Evolutionary conservation across 2,329 filamentous ascomycete genomes (phyloP).

Genomic region (Xylaria arbuscula): DNA sequence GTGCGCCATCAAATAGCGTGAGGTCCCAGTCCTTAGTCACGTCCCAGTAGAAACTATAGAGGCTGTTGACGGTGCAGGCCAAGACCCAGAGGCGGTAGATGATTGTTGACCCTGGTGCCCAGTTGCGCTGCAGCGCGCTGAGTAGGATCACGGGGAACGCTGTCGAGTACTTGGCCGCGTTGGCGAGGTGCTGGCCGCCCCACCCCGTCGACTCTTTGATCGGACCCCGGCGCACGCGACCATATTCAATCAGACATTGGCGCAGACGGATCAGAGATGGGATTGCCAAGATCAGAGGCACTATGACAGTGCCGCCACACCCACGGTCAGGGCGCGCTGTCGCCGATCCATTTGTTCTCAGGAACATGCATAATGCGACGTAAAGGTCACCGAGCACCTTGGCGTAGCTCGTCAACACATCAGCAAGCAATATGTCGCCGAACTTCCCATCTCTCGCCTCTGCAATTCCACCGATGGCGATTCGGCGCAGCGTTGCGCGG

Average conservation of each 20-base stretch:
- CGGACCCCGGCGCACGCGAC: conserved; percentile 72
- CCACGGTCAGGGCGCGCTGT: conserved; percentile 83
- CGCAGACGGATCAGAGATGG: conserved; percentile 88
- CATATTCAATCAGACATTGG: conserved; percentile 91
- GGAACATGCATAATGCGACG: conserved; percentile 91
- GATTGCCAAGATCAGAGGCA: conserved; percentile 84
- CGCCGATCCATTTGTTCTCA: conserved; percentile 75
- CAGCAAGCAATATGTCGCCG: conserved; percentile 90
- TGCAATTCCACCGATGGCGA: conserved; percentile 86
- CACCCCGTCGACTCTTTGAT: conserved; percentile 70
- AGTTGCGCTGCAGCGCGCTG: conserved; percentile 74
- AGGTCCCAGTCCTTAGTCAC: conserved; percentile 97
- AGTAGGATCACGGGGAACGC: conserved; percentile 92
- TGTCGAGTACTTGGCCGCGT: conserved; percentile 93
- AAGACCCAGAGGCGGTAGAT: conserved; percentile 73
- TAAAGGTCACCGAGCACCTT: conserved; percentile 92
- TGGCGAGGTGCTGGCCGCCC: conserved; percentile 89
- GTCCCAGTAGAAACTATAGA: conserved; percentile 99
- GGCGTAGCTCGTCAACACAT: conserved; percentile 93
- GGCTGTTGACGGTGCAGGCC: conserved; percentile 82
- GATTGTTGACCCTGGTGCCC: conserved; percentile 53
- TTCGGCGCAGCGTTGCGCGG: conserved; percentile 78
- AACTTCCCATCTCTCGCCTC: conserved; percentile 91
- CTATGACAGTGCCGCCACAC: conserved; percentile 81
- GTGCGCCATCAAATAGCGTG: conserved; percentile 74